phyloP scores from a whole-genome alignment of 345 rosid species.

The Turnera subulata region DNA sequence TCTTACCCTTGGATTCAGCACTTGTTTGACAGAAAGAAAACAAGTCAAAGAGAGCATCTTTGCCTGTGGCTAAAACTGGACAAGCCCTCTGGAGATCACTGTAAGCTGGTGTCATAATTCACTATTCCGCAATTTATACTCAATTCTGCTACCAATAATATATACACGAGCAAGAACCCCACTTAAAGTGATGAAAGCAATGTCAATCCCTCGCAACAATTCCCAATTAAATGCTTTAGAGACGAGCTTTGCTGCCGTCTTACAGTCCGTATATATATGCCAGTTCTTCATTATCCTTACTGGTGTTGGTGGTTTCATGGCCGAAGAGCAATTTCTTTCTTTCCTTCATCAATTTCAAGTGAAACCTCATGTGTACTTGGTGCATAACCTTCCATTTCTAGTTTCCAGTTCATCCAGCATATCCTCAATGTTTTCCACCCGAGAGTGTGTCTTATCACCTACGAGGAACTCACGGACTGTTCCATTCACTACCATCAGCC shows the following conservation, averaged over 20 bases:
- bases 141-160: slow-evolving; percentile 37
- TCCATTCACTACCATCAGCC: slow-evolving; percentile 52
- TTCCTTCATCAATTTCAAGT: slow-evolving; percentile 51
- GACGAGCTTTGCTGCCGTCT: slow-evolving; percentile 35
- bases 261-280: slow-evolving; percentile 46
- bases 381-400: slow-evolving; percentile 44
- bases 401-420: slow-evolving; percentile 37
- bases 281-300: slow-evolving; percentile 48
- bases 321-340: slow-evolving; percentile 41
- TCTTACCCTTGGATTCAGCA: too few relatives aligned
- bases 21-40: too few relatives aligned
- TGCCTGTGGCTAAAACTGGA: too few relatives aligned
- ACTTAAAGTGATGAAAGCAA: slow-evolving; percentile 45
- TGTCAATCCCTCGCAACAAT: slow-evolving; percentile 46
- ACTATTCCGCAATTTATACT: too few relatives aligned
- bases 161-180: slow-evolving; percentile 43
- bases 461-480: slow-evolving; percentile 46
- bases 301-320: slow-evolving; percentile 32
- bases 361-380: slow-evolving; percentile 41
- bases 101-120: too few relatives aligned
- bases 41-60: too few relatives aligned
- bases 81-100: too few relatives aligned
- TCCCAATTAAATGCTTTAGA: slow-evolving; percentile 42
- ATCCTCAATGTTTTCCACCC: slow-evolving; percentile 31
- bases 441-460: slow-evolving; percentile 44